These are phyloP conservation scores for Penicillium griseofulvum DNA, from an alignment of 2,329 filamentous ascomycete species.

Conservation along the genomic window DNA sequence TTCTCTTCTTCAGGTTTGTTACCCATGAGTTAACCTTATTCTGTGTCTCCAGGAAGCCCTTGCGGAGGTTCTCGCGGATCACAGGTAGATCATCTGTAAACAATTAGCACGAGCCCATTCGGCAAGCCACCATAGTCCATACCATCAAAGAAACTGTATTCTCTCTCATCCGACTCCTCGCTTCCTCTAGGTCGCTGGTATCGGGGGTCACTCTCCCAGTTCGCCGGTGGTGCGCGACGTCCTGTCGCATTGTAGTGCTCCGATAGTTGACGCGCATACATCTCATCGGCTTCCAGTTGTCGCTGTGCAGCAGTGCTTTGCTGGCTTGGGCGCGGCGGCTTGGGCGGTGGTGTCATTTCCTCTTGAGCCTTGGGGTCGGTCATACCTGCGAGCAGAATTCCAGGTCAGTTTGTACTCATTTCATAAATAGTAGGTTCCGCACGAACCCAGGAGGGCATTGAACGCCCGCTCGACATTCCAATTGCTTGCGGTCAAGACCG, in stretches of 20 bases:
- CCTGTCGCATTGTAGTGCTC: slow-evolving; percentile 70
- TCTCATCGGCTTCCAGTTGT: slow-evolving; percentile 86
- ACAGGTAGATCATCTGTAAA: slow-evolving; percentile 78
- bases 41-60: slow-evolving; percentile 94
- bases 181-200: slow-evolving; percentile 52
- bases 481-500: slow-evolving; percentile 79
- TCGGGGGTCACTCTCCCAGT: slow-evolving; percentile 31
- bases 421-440: background rate
- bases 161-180: slow-evolving; percentile 63
- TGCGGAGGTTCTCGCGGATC: slow-evolving; percentile 87
- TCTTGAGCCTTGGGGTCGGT: slow-evolving; percentile 72
- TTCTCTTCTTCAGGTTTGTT: slow-evolving; percentile 82
- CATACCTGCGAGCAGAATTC: slow-evolving; percentile 57
- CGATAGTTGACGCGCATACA: slow-evolving; percentile 87
- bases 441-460: slow-evolving; percentile 80
- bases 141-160: slow-evolving; percentile 88
- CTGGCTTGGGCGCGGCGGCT: slow-evolving; percentile 72
- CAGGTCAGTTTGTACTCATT: slow-evolving; percentile 2
- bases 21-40: slow-evolving; percentile 92
- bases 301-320: slow-evolving; percentile 60
- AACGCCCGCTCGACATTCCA: slow-evolving; percentile 91
- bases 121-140: slow-evolving; percentile 12
- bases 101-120: slow-evolving; percentile 13
- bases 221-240: slow-evolving; percentile 33
- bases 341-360: slow-evolving; percentile 64